Conservation (phyloP, 345 rosid species). For the Dipteronia sinensis region DNA sequence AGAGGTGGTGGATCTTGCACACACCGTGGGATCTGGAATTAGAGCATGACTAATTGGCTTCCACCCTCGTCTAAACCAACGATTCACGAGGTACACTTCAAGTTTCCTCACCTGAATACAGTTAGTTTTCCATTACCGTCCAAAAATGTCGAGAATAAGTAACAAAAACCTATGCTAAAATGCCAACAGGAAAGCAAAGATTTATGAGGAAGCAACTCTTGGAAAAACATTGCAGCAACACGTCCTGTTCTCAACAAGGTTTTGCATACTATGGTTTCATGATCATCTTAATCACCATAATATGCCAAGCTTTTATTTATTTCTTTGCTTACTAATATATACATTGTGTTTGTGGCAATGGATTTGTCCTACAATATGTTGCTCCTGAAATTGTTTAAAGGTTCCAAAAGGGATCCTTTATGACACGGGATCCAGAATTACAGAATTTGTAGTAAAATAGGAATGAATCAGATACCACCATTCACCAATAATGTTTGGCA, state of each 20-base stretch:
- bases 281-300: neutral
- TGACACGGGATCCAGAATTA: neutral
- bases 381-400: neutral
- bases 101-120: conserved; percentile 81
- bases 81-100: conserved; percentile 56
- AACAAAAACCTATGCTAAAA: conserved; percentile 4
- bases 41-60: conserved; percentile 64
- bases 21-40: conserved; percentile 57
- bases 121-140: conserved; percentile 4
- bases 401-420: neutral
- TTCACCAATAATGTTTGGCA: neutral
- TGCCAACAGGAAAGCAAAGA: neutral
- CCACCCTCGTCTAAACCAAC: conserved; percentile 68
- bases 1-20: conserved; percentile 53
- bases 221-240: neutral
- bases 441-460: neutral
- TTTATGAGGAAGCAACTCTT: neutral
- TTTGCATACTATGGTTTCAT: neutral
- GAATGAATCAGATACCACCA: neutral
- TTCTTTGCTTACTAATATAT: too few species aligned
- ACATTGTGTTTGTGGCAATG: neutral
- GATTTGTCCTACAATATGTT: neutral
- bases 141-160: neutral
- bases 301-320: neutral
- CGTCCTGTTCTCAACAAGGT: neutral